These are phyloP conservation scores for Coemansia asiatica DNA, from an alignment of 192 early-diverging fungal species.

Conservation along the genomic window DNA sequence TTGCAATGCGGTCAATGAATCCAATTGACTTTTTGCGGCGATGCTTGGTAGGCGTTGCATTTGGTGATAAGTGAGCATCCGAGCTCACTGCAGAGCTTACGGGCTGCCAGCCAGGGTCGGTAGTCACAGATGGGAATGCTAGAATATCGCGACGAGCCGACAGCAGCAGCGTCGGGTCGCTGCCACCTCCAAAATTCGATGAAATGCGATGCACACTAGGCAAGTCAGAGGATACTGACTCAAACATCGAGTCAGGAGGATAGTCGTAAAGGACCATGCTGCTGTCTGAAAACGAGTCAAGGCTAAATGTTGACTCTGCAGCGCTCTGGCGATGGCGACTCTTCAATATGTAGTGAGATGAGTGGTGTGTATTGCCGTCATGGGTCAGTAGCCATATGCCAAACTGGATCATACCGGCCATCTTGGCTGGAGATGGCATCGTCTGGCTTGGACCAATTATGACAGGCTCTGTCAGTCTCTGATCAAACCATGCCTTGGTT, in stretches of 20 bases:
- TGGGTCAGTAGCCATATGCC: constrained; percentile 35
- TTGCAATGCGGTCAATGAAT: constrained; percentile 37
- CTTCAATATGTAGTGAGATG: constrained; percentile 25
- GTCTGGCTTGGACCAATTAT: neutral
- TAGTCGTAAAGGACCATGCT: constrained; percentile 25
- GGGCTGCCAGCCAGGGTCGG: constrained; percentile 14
- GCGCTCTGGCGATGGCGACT: constrained; percentile 27
- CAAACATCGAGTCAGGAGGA: constrained; percentile 27
- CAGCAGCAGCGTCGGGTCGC: constrained; percentile 10
- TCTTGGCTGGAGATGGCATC: constrained; percentile 31
- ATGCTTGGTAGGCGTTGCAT: constrained; percentile 22
- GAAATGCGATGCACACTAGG: neutral
- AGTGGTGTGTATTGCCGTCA: constrained; percentile 21
- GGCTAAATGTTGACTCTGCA: constrained; percentile 15
- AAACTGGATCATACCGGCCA: constrained; percentile 26
- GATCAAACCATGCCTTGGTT: constrained; percentile 13
- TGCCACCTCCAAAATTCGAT: constrained; percentile 2
- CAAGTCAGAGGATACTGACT: constrained; percentile 5
- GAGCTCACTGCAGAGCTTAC: neutral
- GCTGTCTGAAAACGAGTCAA: constrained; percentile 27
- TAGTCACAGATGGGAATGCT: constrained; percentile 7
- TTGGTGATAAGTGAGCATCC: neutral
- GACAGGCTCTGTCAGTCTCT: constrained; percentile 12
- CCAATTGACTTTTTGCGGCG: constrained; percentile 43
- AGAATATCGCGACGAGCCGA: constrained; percentile 14